These are phyloP conservation scores for Heracleum sosnowskyi DNA, from an alignment of 129 eudicot species.

Conservation along the genomic window DNA sequence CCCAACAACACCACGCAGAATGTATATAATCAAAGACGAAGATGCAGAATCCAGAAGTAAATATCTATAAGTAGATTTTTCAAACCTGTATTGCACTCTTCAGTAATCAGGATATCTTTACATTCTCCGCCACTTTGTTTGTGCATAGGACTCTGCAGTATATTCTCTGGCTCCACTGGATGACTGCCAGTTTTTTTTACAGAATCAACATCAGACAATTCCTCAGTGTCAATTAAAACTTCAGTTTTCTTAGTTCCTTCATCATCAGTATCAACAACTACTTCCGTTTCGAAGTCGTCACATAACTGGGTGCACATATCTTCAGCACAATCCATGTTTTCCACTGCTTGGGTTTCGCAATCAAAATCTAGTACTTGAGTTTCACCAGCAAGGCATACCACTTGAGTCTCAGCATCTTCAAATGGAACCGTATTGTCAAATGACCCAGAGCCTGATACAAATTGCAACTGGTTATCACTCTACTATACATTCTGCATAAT, in stretches of 20 bases:
- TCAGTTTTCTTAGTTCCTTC: constrained; percentile 43
- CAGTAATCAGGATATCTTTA: not conserved
- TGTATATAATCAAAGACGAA: not conserved
- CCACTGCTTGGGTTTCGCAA: constrained; percentile 44
- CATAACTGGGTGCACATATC: constrained; percentile 34
- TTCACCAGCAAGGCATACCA: constrained; percentile 37
- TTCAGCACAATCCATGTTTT: constrained; percentile 24
- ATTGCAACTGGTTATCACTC: constrained; percentile 17
- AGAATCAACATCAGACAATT: constrained; percentile 36
- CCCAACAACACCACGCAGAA: no score
- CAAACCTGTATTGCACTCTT: constrained; percentile 6
- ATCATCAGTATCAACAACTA: constrained; percentile 30
- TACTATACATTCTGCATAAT: constrained; percentile 16
- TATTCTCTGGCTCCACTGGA: constrained; percentile 8
- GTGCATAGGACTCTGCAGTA: constrained; percentile 3
- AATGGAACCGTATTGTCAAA: constrained; percentile 30
- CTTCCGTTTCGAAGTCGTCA: constrained; percentile 44
- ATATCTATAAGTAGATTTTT: not conserved
- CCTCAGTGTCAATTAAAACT: constrained; percentile 38
- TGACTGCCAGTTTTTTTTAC: constrained; percentile 13
- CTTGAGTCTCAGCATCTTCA: constrained; percentile 54
- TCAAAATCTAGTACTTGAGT: constrained; percentile 55
- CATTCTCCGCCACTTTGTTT: constrained; percentile 16
- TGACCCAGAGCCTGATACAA: constrained; percentile 25
- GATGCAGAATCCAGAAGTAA: not conserved